A percentile compares a stretch with the other conserved stretches of the same genome.
Conservation (phyloP, 257 asterid genomes). For the Asclepias syriaca region DNA sequence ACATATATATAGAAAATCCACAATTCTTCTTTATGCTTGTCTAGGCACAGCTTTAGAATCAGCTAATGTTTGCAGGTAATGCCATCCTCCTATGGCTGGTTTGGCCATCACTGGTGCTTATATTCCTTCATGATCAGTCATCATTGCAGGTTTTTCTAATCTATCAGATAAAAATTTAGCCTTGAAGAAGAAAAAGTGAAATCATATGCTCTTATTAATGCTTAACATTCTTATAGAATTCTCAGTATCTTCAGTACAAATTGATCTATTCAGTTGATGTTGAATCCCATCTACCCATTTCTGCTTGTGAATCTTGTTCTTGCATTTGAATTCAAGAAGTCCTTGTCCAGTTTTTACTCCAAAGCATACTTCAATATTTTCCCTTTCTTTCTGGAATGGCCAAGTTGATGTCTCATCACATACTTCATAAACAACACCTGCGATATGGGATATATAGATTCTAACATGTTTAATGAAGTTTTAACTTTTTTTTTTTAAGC, state of each 20-base stretch:
- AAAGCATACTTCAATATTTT: slow-evolving; percentile 52
- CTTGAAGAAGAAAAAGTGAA: neutral
- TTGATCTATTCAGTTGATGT: slow-evolving; percentile 38
- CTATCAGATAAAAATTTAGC: neutral
- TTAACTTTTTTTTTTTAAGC: neutral
- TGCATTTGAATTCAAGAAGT: slow-evolving; percentile 77
- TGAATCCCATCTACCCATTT: slow-evolving; percentile 70
- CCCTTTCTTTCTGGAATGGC: slow-evolving; percentile 65
- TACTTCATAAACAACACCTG: slow-evolving; percentile 72
- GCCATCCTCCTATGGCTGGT: neutral
- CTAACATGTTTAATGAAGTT: too few relatives aligned
- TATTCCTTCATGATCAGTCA: slow-evolving; percentile 4
- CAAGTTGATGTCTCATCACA: slow-evolving; percentile 48
- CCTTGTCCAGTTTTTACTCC: slow-evolving; percentile 74
- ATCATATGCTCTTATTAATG: slow-evolving; percentile 37
- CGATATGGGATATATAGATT: neutral
- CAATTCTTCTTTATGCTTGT: too few relatives aligned
- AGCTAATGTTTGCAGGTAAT: neutral
- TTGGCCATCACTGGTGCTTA: neutral
- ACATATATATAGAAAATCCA: neutral
- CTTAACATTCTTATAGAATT: slow-evolving; percentile 40
- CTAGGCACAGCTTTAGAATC: neutral
- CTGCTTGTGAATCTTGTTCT: slow-evolving; percentile 56
- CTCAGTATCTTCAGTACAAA: slow-evolving; percentile 45
- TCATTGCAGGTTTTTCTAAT: neutral